Base-by-base conservation (phyloP, 805 yeast species). In the Yamadazyma akitaensis region DNA sequence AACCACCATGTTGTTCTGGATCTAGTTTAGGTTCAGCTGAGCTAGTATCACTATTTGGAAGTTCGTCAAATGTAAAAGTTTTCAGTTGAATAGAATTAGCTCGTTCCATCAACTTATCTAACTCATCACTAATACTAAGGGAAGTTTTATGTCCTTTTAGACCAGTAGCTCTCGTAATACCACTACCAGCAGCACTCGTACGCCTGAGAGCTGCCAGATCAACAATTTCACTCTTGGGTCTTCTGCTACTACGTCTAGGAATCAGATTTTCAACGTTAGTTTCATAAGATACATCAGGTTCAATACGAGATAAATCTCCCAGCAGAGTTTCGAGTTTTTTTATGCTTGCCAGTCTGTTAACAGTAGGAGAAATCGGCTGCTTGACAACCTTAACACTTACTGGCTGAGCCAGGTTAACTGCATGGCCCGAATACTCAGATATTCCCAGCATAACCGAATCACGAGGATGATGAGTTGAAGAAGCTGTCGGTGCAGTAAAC, bases 191-290 rank as follows among this genome's bases (percentile, higher is more conserved):
- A 4, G 32, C 28, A 18, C 16, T 25, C 9, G 9, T 16, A 4
- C 32, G 5, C 18, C 28, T 14, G n/a, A 48, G 34, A 11, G 26
- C 25, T 5, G 40, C 25, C 11, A 43, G 47, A 31, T 42, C 51
- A 18, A 46, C 28, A 5, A 50, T 48, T 30, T 53, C 67, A 48
- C 70, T 65, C 24, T 61, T 61, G 6, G 76, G 76, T 47, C 76
- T 54, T 39, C 67, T 57, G 6, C 59, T 59, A 32, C 73, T 69
- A 43, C 76, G 59, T 1, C 73, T 65, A 2, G 76, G 76, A 2
- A 72, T 57, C 3, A 71, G 56, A 5, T 57, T 57, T 36, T 68
- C 74, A 31, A 70, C 57, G 18, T 53, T 61, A 10, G 76, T 72
- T 43, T 58, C 59, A 49, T 64, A 64, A 12, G 65, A 54, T 17